These are phyloP conservation scores for Ophiostoma himal-ulmi DNA, from an alignment of 2,329 filamentous ascomycete species.

Conservation along the genomic window DNA sequence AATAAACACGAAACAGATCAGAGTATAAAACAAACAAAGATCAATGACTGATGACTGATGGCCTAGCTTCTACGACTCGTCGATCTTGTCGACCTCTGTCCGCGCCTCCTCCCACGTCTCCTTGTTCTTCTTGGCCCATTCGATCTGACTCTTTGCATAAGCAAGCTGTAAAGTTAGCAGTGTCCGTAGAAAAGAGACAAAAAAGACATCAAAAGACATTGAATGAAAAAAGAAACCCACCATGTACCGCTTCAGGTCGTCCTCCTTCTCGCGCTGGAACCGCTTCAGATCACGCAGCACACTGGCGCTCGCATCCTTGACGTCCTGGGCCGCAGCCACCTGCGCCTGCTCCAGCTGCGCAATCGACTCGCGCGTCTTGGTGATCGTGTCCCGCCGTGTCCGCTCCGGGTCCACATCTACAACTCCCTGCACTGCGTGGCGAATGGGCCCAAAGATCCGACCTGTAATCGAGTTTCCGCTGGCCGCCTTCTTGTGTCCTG, in stretches of 20 bases:
- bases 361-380: slow-evolving; percentile 88
- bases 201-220: neutral
- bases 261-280: slow-evolving; percentile 94
- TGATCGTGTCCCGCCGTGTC: slow-evolving; percentile 85
- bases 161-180: slow-evolving; percentile 57
- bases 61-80: slow-evolving; percentile 43
- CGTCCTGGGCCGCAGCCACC: slow-evolving; percentile 80
- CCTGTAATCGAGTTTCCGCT: slow-evolving; percentile 85
- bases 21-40: neutral
- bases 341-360: slow-evolving; percentile 84
- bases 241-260: slow-evolving; percentile 91
- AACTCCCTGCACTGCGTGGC: slow-evolving; percentile 91
- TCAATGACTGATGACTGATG: neutral
- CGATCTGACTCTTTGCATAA: slow-evolving; percentile 86
- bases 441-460: slow-evolving; percentile 92
- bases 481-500: slow-evolving; percentile 68
- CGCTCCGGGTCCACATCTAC: slow-evolving; percentile 94
- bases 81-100: slow-evolving; percentile 82
- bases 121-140: slow-evolving; percentile 88
- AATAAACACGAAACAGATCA: neutral
- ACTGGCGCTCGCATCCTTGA: slow-evolving; percentile 83
- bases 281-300: slow-evolving; percentile 84
- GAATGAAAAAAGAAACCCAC: slow-evolving; percentile 53
- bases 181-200: neutral
- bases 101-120: slow-evolving; percentile 91